Evolutionary conservation across 2,329 filamentous ascomycete genomes (phyloP).

Genomic region (Aureobasidium namibiae): DNA sequence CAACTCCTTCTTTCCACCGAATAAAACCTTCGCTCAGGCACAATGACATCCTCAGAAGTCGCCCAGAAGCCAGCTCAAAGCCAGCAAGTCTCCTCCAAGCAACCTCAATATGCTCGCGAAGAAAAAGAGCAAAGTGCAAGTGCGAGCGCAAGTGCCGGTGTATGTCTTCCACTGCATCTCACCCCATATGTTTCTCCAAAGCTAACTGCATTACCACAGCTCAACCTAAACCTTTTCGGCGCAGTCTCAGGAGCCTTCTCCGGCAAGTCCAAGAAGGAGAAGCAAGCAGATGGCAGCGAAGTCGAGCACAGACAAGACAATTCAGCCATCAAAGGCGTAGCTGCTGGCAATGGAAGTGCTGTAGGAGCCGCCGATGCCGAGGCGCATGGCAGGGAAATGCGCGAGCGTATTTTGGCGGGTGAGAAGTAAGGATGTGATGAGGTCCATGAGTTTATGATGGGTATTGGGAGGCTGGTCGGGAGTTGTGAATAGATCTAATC

Average conservation of each 20-base stretch:
- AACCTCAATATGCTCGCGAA: slow-evolving; percentile 15
- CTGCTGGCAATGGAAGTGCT: slow-evolving; percentile 14
- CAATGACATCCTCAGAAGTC: slow-evolving; percentile 17
- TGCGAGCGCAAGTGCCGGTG: slow-evolving; percentile 26
- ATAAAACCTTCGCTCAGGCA: too few relatives aligned
- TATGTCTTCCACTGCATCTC: not conserved
- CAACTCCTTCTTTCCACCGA: not conserved
- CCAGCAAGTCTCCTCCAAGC: slow-evolving; percentile 6
- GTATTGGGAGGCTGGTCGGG: not conserved
- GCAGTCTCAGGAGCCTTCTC: slow-evolving; percentile 28
- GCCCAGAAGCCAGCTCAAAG: slow-evolving; percentile 13
- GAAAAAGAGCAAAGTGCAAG: slow-evolving; percentile 26
- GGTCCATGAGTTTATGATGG: not conserved
- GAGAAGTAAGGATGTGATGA: slow-evolving; percentile 12
- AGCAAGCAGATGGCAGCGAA: slow-evolving; percentile 23
- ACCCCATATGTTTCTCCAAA: too few relatives aligned
- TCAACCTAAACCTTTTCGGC: slow-evolving; percentile 31
- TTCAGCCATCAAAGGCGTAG: slow-evolving; percentile 22
- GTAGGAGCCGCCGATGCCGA: slow-evolving; percentile 15
- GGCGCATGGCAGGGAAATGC: slow-evolving; percentile 16
- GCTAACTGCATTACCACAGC: slow-evolving; percentile 17
- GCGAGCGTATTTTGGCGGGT: slow-evolving; percentile 19
- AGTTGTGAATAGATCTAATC: not conserved
- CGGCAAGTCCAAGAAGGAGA: slow-evolving; percentile 25
- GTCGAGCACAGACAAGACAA: slow-evolving; percentile 24